Conservation (phyloP, 192 early-diverging fungal species). For the Dispira simplex region DNA sequence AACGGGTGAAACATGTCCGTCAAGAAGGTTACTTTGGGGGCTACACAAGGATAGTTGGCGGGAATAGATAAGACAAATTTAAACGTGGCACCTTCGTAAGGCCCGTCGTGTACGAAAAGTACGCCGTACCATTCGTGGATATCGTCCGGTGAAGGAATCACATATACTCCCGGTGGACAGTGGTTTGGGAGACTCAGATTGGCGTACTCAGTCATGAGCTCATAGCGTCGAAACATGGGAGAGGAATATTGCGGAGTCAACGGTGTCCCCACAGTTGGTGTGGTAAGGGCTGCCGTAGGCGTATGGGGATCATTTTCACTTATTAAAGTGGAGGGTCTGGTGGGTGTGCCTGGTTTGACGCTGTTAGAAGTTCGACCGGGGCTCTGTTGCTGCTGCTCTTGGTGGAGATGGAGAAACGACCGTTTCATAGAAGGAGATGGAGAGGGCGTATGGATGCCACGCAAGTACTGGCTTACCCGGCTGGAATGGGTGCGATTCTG, state of each 20-base stretch:
- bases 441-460: neutral
- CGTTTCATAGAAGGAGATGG: neutral
- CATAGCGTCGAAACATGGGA: constrained; percentile 1
- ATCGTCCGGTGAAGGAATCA: neutral
- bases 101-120: constrained; percentile 6
- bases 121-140: constrained; percentile 7
- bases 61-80: neutral
- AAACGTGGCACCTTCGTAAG: constrained; percentile 8
- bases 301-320: neutral
- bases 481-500: neutral
- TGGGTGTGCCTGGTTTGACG: neutral
- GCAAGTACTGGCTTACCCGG: neutral
- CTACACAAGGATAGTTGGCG: neutral
- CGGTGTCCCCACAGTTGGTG: neutral
- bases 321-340: neutral
- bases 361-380: neutral
- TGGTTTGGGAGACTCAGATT: neutral
- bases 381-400: neutral
- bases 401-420: neutral
- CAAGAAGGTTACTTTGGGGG: neutral
- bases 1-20: constrained; percentile 11
- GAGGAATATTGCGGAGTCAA: neutral
- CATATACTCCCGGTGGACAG: neutral
- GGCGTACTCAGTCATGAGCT: constrained; percentile 1
- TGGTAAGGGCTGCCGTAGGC: neutral